Evolutionary conservation across 1,284 basidiomycete species (phyloP), one percentile per base, ranked within the genome.

Genomic region (Pyrrhoderma noxium): DNA sequence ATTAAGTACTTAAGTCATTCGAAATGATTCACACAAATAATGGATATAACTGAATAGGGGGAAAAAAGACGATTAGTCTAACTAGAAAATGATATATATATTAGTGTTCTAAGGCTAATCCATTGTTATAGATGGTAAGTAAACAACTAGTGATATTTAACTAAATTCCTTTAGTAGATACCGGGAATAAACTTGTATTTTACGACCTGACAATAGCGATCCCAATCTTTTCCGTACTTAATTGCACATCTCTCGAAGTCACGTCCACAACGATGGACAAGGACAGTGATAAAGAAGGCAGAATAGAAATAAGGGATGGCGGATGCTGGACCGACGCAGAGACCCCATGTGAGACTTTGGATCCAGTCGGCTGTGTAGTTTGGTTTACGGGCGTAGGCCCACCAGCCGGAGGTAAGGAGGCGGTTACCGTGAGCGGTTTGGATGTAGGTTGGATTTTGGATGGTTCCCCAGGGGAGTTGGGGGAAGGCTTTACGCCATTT

Each of bases 211-310:
- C 91, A 93, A 68, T 94, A 95, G 56, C 80, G 77, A 18, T 88
- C 87, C 93, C 93, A 97, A 65, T 95, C 93, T 61, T 95, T 90
- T 40, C 92, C 92, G 63, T 97, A 99, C 74, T 99, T 99, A 60
- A 80, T 66, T 2, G 84, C 83, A 68, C 94, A 98, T 76, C 92
- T 77, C 66, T 93, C 93, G 67, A 96, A 94, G 74, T 97, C 93
- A 51, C 93, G 81, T 3, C 84, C 79, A 61, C 86, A 89, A 42
- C 93, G 82, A 64, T 96, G 93, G 23, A 89, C 74, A 51, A 97
- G 80, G 23, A 95, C 92, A 21, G 79, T 79, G 62, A 93, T 82
- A 76, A 95, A 95, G 78, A 95, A 95, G 48, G 92, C 74, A 3
- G 90, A 90, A 70, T 96, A 95, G 71, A 91, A 98, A 72, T 96